Evolutionary conservation across 441 rosid genomes (phyloP), one percentile per base, ranked within the genome.

Genomic region (Manihot esculenta): DNA sequence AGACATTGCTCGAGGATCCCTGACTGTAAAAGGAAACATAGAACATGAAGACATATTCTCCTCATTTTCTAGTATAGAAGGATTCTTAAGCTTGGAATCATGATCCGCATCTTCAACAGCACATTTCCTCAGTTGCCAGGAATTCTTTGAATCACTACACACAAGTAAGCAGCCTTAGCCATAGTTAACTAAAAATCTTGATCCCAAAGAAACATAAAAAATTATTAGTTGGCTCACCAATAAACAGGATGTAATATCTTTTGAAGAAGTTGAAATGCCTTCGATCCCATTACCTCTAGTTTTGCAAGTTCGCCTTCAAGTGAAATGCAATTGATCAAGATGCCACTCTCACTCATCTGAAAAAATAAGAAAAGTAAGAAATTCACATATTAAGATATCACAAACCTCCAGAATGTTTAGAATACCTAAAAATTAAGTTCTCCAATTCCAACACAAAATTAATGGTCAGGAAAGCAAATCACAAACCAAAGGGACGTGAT

Each of bases 271-370:
- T 81, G 78, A 78, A 80, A 84, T 79, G 97, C 88, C 79, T 83
- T 83, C 64, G 87, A 65, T 68, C 97, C 97, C 82, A 85, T 77
- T 54, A 94, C 77, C 77, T 92, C 96, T 72, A 94, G 71, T 79
- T 83, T 90, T 71, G 91, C 94, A 82, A 92, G 88, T 41, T 82
- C 88, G 59, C 97, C 99, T 72, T 92, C 97, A 3, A 86, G 89
- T 41, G 92, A 90, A 66, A 82, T 74, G 78, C 94, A 92, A 64
- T 72, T 81, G 63, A 89, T 77, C 65, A 71, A 72, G 41, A 74
- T 75, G 73, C 87, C 83, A 59, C 76, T 79, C 74, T 82, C 93
- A 74, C 75, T 76, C 85, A 80, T 84, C 97, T 92, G 85, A 68
- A 74, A 35, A 64, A 54, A 69, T 21, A 69, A 69, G 23, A 42